phyloP scores from a whole-genome alignment of 1,284 basidiomycete genomes.

The Leucocoprinus gongylophorus region DNA sequence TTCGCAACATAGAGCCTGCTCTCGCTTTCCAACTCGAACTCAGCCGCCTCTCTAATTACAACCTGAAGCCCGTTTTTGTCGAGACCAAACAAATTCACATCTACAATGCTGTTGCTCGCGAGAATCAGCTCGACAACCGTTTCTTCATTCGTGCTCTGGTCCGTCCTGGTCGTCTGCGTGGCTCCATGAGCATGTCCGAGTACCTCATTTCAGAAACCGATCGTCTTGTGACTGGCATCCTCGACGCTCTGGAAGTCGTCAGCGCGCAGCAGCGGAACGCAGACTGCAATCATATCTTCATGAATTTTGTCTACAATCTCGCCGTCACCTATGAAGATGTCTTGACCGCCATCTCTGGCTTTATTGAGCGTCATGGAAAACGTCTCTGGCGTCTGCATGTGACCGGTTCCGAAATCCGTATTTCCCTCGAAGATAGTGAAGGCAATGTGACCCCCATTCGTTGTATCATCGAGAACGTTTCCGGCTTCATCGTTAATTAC shows the following conservation, averaged over 20 bases:
- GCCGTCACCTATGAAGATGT: constrained; percentile 95
- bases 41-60: constrained; percentile 93
- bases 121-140: constrained; percentile 93
- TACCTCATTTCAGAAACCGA: constrained; percentile 99
- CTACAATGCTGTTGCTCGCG: constrained; percentile 91
- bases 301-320: constrained; percentile 98
- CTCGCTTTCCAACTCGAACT: constrained; percentile 98
- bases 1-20: constrained; percentile 98
- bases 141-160: constrained; percentile 98
- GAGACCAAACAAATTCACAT: constrained; percentile 96
- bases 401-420: constrained; percentile 95
- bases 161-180: constrained; percentile 89
- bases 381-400: constrained; percentile 97
- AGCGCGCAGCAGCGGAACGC: constrained; percentile 81
- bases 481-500: constrained; percentile 98
- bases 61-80: constrained; percentile 89
- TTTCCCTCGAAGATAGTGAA: constrained; percentile 88
- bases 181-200: constrained; percentile 88
- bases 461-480: constrained; percentile 97
- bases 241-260: constrained; percentile 94
- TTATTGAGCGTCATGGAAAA: constrained; percentile 98
- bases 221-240: constrained; percentile 88
- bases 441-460: constrained; percentile 94
- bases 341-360: constrained; percentile 91
- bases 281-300: constrained; percentile 94